These are phyloP conservation scores for Ogataea parapolymorpha DNA, from an alignment of 805 yeast species.

Conservation along the genomic window DNA sequence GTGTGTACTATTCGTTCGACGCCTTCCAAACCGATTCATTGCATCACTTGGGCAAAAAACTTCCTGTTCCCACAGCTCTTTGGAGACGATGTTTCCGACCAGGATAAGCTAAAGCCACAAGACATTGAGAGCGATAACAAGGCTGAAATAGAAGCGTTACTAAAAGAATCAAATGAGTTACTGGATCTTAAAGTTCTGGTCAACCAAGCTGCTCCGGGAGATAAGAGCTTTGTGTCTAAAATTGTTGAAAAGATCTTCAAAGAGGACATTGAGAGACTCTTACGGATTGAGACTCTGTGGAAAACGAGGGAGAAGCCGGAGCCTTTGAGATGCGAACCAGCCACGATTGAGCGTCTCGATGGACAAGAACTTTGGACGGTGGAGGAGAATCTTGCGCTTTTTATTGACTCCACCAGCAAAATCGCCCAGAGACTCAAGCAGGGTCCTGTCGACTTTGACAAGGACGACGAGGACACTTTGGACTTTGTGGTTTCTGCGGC, in stretches of 20 bases:
- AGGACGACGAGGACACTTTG: slow-evolving; percentile 90
- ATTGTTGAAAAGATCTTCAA: slow-evolving; percentile 61
- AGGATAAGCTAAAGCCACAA: slow-evolving; percentile 27
- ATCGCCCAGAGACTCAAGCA: slow-evolving; percentile 48
- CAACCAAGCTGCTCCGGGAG: slow-evolving; percentile 16
- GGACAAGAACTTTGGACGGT: slow-evolving; percentile 56
- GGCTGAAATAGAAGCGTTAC: slow-evolving; percentile 60
- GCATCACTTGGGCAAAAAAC: slow-evolving; percentile 96
- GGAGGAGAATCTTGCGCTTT: slow-evolving; percentile 59
- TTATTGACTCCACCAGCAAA: slow-evolving; percentile 44
- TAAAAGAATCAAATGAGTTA: slow-evolving; percentile 66
- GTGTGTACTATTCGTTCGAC: slow-evolving; percentile 97
- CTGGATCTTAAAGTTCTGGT: slow-evolving; percentile 44
- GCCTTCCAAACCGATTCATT: slow-evolving; percentile 93
- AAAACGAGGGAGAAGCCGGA: slow-evolving; percentile 64
- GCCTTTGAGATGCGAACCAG: slow-evolving; percentile 46
- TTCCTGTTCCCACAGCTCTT: slow-evolving; percentile 81
- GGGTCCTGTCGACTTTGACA: slow-evolving; percentile 68
- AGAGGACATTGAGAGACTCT: slow-evolving; percentile 74
- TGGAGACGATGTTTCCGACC: slow-evolving; percentile 41
- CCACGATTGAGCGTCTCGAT: slow-evolving; percentile 14
- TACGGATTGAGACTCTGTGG: slow-evolving; percentile 75
- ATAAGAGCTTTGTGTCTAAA: slow-evolving; percentile 34
- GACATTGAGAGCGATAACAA: slow-evolving; percentile 61
- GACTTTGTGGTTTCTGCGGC: slow-evolving; percentile 86